phyloP scores from a whole-genome alignment of 179 eudicot species.

The Nepenthes alata region DNA sequence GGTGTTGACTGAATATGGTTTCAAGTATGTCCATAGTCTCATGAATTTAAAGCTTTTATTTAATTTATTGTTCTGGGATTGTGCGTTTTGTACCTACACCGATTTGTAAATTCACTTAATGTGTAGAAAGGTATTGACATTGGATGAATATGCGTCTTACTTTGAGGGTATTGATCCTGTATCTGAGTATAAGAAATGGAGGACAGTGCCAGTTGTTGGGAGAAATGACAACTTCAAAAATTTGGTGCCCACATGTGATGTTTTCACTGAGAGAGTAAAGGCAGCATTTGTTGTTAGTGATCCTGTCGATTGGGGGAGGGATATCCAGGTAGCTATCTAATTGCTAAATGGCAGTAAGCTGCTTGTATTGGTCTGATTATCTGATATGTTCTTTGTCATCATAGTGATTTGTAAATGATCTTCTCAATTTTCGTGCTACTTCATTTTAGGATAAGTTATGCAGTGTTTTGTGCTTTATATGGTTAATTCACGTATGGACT shows the following conservation, averaged over 20 bases:
- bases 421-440: background rate
- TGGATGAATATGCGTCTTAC: constrained; percentile 67
- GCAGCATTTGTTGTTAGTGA: constrained; percentile 73
- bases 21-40: constrained; percentile 38
- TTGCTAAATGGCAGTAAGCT: background rate
- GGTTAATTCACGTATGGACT: too few species aligned
- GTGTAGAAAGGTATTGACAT: constrained; percentile 58
- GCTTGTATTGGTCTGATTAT: too few species aligned
- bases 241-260: constrained; percentile 17
- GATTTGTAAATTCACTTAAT: constrained; percentile 3
- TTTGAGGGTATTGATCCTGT: constrained; percentile 73
- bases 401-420: background rate
- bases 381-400: too few species aligned
- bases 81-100: constrained; percentile 5
- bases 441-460: too few species aligned
- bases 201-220: constrained; percentile 16
- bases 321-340: constrained; percentile 49
- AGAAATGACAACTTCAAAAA: constrained; percentile 12
- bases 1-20: constrained; percentile 75
- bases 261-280: constrained; percentile 43
- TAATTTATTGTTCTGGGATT: background rate
- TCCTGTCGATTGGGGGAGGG: constrained; percentile 82
- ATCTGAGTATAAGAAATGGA: constrained; percentile 50
- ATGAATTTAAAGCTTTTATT: constrained; percentile 2
- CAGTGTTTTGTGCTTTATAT: too few species aligned